Evolutionary conservation across 257 asterid genomes (phyloP).

Genomic region (Nicotiana paniculata): DNA sequence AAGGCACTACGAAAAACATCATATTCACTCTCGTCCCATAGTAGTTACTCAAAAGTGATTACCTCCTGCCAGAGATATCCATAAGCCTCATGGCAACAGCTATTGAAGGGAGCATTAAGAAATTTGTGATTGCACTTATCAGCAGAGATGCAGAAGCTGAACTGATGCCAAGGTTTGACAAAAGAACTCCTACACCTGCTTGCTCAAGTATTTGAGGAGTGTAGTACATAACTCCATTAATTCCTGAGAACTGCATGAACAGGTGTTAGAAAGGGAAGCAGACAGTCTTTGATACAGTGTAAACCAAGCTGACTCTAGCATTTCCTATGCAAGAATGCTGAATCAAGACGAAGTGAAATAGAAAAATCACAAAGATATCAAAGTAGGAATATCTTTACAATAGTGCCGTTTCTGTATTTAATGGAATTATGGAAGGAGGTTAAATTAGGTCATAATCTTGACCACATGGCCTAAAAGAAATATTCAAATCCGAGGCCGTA

Average conservation of each 20-base stretch:
- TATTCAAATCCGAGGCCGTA: background rate
- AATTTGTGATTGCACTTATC: constrained; percentile 47
- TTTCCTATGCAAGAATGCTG: background rate
- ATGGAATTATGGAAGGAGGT: background rate
- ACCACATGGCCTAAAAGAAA: background rate
- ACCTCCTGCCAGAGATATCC: constrained; percentile 74
- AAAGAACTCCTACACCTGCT: constrained; percentile 57
- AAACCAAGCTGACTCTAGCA: background rate
- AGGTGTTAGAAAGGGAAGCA: background rate
- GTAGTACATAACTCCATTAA: constrained; percentile 55
- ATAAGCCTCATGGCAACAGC: constrained; percentile 66
- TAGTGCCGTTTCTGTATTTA: background rate
- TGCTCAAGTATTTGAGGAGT: constrained; percentile 75
- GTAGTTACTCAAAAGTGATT: constrained; percentile 2
- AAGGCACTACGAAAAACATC: background rate
- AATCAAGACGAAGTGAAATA: background rate
- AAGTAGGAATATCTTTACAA: background rate
- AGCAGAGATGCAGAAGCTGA: constrained; percentile 54
- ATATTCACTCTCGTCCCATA: background rate
- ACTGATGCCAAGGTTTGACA: constrained; percentile 49
- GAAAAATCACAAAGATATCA: background rate
- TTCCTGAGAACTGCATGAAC: constrained; percentile 51
- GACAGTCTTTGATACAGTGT: background rate
- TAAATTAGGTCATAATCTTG: background rate
- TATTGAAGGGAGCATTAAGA: constrained; percentile 60